Evolutionary conservation across 176 grass and related monocot species (phyloP).

Genomic region (Lolium rigidum): DNA sequence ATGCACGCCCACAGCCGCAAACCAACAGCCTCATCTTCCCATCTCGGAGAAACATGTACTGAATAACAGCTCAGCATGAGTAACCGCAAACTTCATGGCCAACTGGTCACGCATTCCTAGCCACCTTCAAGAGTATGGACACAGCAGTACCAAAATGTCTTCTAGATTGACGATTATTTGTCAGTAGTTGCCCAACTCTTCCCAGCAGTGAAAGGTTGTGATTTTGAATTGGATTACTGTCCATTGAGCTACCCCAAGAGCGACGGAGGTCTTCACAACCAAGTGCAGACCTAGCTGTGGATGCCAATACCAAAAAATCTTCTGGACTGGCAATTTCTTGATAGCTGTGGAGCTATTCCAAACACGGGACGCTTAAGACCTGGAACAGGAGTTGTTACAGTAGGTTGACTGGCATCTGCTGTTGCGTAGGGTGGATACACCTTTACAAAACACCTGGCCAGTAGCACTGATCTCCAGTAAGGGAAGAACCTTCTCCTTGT

Average conservation of each 20-base stretch:
- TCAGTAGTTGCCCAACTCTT: neutral
- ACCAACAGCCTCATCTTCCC: neutral
- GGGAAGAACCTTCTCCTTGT: conserved; percentile 28
- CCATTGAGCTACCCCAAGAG: neutral
- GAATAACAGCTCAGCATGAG: neutral
- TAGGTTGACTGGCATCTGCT: neutral
- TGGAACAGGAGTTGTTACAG: neutral
- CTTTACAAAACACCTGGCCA: neutral
- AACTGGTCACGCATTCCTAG: neutral
- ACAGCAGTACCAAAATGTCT: neutral
- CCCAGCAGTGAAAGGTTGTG: neutral
- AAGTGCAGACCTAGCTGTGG: neutral
- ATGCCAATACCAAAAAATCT: neutral
- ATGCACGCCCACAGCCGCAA: neutral
- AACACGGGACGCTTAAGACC: neutral
- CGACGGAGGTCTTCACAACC: neutral
- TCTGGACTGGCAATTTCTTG: neutral
- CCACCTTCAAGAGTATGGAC: neutral
- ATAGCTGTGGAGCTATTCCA: neutral
- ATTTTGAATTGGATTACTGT: neutral
- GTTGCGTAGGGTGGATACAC: conserved; percentile 35
- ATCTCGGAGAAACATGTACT: neutral
- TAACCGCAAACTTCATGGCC: neutral
- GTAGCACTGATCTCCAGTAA: conserved; percentile 24
- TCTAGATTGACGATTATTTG: neutral